Evolutionary conservation across 2,329 filamentous ascomycete genomes (phyloP).

Genomic region (Aspergillus novofumigatus): DNA sequence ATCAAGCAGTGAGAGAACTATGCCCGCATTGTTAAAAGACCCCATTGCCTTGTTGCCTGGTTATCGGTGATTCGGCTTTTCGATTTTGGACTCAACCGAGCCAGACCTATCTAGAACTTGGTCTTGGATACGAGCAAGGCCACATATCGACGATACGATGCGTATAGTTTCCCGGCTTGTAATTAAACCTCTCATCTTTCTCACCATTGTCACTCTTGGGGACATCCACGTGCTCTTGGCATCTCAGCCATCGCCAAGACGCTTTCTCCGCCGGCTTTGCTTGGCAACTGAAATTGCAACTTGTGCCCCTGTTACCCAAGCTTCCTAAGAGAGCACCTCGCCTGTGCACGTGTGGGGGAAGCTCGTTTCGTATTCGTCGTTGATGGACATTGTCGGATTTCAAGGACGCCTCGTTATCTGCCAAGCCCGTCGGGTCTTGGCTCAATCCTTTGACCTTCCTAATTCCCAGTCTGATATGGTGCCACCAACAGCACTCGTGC

Average conservation of each 20-base stretch:
- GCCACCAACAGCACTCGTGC: background rate
- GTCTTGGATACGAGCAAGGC: background rate
- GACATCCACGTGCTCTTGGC: slow-evolving; percentile 9
- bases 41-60: background rate
- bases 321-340: slow-evolving; percentile 2
- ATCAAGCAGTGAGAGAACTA: background rate
- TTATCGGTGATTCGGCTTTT: background rate
- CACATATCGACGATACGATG: background rate
- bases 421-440: slow-evolving; percentile 6
- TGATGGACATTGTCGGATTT: background rate
- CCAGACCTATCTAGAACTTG: background rate
- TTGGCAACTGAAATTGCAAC: slow-evolving; percentile 1
- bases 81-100: background rate
- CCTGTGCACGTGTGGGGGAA: slow-evolving; percentile 13
- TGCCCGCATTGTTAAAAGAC: background rate
- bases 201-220: background rate
- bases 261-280: background rate
- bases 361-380: slow-evolving; percentile 8
- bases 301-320: background rate
- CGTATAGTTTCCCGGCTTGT: background rate
- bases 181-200: background rate
- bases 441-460: background rate
- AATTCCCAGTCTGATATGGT: background rate
- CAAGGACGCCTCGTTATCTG: slow-evolving; percentile 2
- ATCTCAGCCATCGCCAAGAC: slow-evolving; percentile 4